Base-by-base conservation (phyloP, 495 filamentous ascomycete species). In the Amniculicola lignicola region DNA sequence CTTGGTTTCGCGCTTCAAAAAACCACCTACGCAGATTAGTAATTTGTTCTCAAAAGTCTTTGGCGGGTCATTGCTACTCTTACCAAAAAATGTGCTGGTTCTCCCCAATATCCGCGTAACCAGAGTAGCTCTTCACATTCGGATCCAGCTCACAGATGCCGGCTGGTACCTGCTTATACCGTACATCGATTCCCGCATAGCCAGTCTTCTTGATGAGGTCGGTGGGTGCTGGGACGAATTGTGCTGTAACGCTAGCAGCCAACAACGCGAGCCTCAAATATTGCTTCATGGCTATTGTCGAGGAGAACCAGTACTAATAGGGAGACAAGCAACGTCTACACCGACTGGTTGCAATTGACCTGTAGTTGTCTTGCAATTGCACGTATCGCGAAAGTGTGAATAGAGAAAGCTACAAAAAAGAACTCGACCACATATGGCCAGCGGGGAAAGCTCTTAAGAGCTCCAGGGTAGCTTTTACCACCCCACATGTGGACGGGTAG, bases 81-180 rank as follows among this genome's bases (percentile, higher is more conserved):
- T 49, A 68, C 64, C 63, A 86, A 70, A 85, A 86, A 38, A 83
- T 81, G 60, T 86, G 82, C 62, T 84, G 67, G 60, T 82, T 63
- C 44, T 79, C 78, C 1, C 59, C 72, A 27, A 86, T 75, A 69
- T 86, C 84, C 11, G 82, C 79, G 57, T 86, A 87, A 2, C 84
- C 84, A 22, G 79, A 80, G 66, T 81, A 86, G 50, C 77, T 82
- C 65, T 84, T 84, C 14, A 86, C 82, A 37, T 74, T 69, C 1
- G 83, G 82, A 51, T 83, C 77, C 2, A 79, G 75, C 69, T 87
- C 84, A 54, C 84, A 87, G 37, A 85, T 80, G 12, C 83, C 83
- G 9, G 76, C 66, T 0, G 79, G 78, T 3, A 82, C 82, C 60
- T 82, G 66, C 61, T 84, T 85, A 66, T 83, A 85, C 9, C 82